Base-by-base conservation (phyloP, 257 asterid genomes). In the Parsonsia alboflavescens region DNA sequence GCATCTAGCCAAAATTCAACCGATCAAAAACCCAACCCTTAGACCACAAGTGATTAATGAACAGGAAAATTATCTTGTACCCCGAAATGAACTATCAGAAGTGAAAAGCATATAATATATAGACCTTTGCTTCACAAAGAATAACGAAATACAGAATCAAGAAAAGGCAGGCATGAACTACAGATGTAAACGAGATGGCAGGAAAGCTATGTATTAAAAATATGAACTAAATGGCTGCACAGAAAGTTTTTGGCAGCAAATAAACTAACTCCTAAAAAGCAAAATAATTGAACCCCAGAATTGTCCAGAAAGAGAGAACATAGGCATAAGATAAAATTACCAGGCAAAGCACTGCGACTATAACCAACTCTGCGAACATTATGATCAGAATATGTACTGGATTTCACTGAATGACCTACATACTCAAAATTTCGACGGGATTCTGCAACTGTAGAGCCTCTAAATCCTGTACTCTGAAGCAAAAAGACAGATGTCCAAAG, bases 351-450 rank as follows among this genome's bases (percentile, higher is more conserved):
- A 79, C 85, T 78, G 82, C 89, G 92, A 80, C 73, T 77, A 79
- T 79, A 72, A 65, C 85, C 90, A 72, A 80, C 85, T 84, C 86
- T 88, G 80, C 91, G 91, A 62, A 77, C 76, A 85, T 76, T 84
- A 22, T 84, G 91, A 72, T 92, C 90, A 39, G 84, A 28, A 78
- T 84, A 79, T 33, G 86, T 28, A 79, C 74, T 78, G 79, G 79
- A 36, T 79, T 86, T 89, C 80, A 74, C 82, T 8, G 79, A 86
- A 58, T 77, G 61, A 61, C 65, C 82, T 4, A 41, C 86, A 81
- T 71, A 49, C 69, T 88, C 93, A 69, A 57, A 11, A 54, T 73
- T 78, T 73, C 71, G 83, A 77, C 81, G 79, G 66, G 87, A 81
- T 46, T 90, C 99, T 80, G 84, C 80, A 78, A 90, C 70, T 74